phyloP scores from a whole-genome alignment of 2,329 filamentous ascomycete genomes.

The Incumbomyces delicatus region DNA sequence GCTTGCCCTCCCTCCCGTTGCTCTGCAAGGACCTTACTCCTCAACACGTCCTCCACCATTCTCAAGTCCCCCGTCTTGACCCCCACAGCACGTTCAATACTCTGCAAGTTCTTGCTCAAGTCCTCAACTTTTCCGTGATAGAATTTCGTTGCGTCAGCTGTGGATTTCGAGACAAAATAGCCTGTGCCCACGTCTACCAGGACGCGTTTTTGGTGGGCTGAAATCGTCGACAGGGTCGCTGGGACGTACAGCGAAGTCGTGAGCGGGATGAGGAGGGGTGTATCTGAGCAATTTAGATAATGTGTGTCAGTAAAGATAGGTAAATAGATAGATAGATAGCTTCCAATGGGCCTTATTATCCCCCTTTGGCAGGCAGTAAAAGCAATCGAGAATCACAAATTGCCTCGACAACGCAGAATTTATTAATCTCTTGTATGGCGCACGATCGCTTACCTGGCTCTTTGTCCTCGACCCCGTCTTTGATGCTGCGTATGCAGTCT shows the following conservation, averaged over 20 bases:
- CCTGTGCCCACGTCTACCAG: constrained; percentile 90
- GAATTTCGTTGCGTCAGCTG: constrained; percentile 54
- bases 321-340: too few species aligned
- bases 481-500: constrained; percentile 75
- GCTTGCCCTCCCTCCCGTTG: constrained; percentile 23
- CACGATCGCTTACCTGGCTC: constrained; percentile 17
- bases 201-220: constrained; percentile 45
- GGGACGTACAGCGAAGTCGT: constrained; percentile 93
- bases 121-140: constrained; percentile 60
- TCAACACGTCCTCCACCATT: constrained; percentile 70
- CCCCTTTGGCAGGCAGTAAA: too few species aligned
- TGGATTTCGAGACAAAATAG: constrained; percentile 81
- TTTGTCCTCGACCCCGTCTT: constrained; percentile 40
- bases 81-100: constrained; percentile 58
- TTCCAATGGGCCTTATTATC: too few species aligned
- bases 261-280: constrained; percentile 71
- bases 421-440: too few species aligned
- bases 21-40: constrained; percentile 43
- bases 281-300: constrained; percentile 21
- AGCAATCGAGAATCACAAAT: too few species aligned
- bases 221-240: constrained; percentile 56
- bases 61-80: constrained; percentile 75
- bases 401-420: too few species aligned
- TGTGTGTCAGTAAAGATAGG: too few species aligned
- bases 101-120: constrained; percentile 53